Evolutionary conservation across 371 early-diverging fungal genomes (phyloP), one percentile per base, ranked within the genome.

Genomic region (Cokeromyces recurvatus): DNA sequence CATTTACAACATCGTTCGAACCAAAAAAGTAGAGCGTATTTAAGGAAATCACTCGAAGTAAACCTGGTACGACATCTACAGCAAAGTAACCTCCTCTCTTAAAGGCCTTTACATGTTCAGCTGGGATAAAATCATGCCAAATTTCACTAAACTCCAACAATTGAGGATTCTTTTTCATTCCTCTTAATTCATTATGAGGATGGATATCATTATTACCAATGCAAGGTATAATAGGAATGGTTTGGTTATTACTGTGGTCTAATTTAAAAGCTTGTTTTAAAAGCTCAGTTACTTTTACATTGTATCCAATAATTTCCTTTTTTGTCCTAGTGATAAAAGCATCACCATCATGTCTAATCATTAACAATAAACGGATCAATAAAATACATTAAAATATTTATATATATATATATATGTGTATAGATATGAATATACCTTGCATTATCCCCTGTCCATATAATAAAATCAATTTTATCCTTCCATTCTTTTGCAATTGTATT

Each of bases 371-470:
- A n/a, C n/a, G n/a, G 14, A 31, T n/a, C n/a, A n/a, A n/a, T n/a
- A n/a, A n/a, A n/a, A n/a, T n/a, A n/a, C n/a, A n/a, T n/a, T n/a
- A n/a, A n/a, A n/a, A n/a, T n/a, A n/a, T n/a, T n/a, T n/a, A n/a
- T n/a, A n/a, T n/a, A n/a, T n/a, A n/a, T n/a, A n/a, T n/a, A n/a
- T n/a, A n/a, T n/a, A n/a, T n/a, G n/a, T n/a, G n/a, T n/a, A n/a
- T n/a, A n/a, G n/a, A n/a, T n/a, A n/a, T n/a, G n/a, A n/a, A n/a
- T 41, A 44, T 68, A 81, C 81, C 81, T 68, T 19, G 81, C 79
- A 68, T 82, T 85, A 55, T 86, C 87, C 16, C 90, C 90, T 5
- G 90, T 88, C 80, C 85, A 86, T 14, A 84, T 57, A 1, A 88
- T 75, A 73, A 89, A 89, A 53, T 89, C 87, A 32, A 85, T 66